Evolutionary conservation across 495 filamentous ascomycete genomes (phyloP).

Genomic region (Penicillium steckii): DNA sequence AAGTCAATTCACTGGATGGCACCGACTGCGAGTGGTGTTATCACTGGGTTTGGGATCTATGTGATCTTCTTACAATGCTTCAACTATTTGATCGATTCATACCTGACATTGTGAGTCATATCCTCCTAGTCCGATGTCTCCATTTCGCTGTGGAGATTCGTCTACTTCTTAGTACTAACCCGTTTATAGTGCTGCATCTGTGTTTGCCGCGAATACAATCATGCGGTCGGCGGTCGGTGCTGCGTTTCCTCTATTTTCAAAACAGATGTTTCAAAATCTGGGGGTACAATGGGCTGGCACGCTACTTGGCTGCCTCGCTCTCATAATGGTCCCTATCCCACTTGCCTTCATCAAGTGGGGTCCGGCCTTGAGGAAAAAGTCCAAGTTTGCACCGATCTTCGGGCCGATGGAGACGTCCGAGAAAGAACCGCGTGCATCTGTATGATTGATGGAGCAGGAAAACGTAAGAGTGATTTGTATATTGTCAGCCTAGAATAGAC

Average conservation of each 20-base stretch:
- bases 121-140: too few relatives aligned
- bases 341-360: slow-evolving; percentile 37
- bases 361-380: slow-evolving; percentile 31
- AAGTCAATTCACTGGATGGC: slow-evolving; percentile 39
- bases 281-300: slow-evolving; percentile 79
- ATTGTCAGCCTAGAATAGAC: too few relatives aligned
- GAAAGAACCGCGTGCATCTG: slow-evolving; percentile 5
- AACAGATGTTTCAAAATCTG: slow-evolving; percentile 75
- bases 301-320: slow-evolving; percentile 70
- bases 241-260: slow-evolving; percentile 78
- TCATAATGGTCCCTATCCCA: slow-evolving; percentile 71
- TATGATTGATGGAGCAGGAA: neutral
- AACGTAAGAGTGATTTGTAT: too few relatives aligned
- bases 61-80: slow-evolving; percentile 40
- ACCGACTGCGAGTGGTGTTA: slow-evolving; percentile 33
- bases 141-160: too few relatives aligned
- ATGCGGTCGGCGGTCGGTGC: slow-evolving; percentile 75
- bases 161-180: too few relatives aligned
- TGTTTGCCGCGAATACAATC: slow-evolving; percentile 87
- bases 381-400: slow-evolving; percentile 33
- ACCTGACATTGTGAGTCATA: slow-evolving; percentile 66
- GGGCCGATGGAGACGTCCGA: neutral
- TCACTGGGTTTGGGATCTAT: slow-evolving; percentile 35
- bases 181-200: slow-evolving; percentile 78
- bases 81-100: slow-evolving; percentile 42